Evolutionary conservation across 805 yeast species (phyloP).

Genomic region (Candida vartiovaarae): DNA sequence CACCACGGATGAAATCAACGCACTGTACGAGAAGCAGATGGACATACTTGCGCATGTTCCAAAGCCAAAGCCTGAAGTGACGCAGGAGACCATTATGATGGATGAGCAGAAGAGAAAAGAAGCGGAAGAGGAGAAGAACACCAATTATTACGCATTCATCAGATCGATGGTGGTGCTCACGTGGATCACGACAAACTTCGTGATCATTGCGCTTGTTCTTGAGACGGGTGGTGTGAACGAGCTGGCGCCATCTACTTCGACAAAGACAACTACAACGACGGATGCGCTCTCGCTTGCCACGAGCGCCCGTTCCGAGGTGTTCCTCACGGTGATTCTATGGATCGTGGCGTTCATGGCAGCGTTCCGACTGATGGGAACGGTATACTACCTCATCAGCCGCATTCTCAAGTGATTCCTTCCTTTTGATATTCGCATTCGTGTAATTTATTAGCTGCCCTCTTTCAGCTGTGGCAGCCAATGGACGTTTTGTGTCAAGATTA

Average conservation of each 20-base stretch:
- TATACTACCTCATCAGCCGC: slow-evolving; percentile 43
- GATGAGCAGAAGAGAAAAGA: slow-evolving; percentile 26
- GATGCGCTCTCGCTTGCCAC: background rate
- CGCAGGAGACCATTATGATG: slow-evolving; percentile 21
- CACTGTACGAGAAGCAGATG: slow-evolving; percentile 58
- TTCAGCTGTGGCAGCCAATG: no score
- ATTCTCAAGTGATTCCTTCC: slow-evolving; percentile 19
- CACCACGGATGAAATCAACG: slow-evolving; percentile 68
- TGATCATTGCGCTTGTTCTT: slow-evolving; percentile 74
- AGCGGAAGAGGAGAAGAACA: slow-evolving; percentile 47
- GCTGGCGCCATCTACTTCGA: slow-evolving; percentile 14
- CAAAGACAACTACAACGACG: slow-evolving; percentile 10
- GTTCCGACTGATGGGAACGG: slow-evolving; percentile 73
- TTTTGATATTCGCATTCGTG: background rate
- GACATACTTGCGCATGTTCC: slow-evolving; percentile 40
- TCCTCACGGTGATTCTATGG: slow-evolving; percentile 85
- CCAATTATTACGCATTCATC: slow-evolving; percentile 82
- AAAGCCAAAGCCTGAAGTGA: slow-evolving; percentile 20
- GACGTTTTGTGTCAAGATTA: no score
- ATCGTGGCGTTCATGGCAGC: slow-evolving; percentile 86
- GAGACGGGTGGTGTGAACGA: slow-evolving; percentile 74
- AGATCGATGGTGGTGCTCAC: slow-evolving; percentile 82
- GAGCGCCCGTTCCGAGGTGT: slow-evolving; percentile 44
- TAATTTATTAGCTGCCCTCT: no score
- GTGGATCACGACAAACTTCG: slow-evolving; percentile 86